These are phyloP conservation scores for Drosera capensis DNA, from an alignment of 148 eudicot species.

Conservation along the genomic window DNA sequence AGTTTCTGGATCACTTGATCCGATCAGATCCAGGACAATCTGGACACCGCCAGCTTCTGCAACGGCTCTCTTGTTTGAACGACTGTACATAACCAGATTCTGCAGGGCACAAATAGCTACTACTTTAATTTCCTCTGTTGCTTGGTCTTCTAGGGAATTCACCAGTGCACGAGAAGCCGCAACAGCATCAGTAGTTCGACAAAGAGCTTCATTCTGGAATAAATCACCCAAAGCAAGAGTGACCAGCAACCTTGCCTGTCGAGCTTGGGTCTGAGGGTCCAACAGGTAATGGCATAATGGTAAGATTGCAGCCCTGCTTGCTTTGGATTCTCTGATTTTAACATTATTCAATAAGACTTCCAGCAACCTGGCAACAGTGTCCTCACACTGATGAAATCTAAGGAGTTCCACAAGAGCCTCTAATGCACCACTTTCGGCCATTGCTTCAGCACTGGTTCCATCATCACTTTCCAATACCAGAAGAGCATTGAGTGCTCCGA, in stretches of 20 bases:
- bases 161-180: constrained; percentile 92
- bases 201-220: constrained; percentile 90
- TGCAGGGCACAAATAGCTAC: constrained; percentile 94
- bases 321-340: constrained; percentile 85
- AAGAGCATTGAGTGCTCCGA: constrained; percentile 89
- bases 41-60: constrained; percentile 99
- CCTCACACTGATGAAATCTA: constrained; percentile 85
- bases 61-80: constrained; percentile 95
- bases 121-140: constrained; percentile 97
- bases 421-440: constrained; percentile 99
- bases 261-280: constrained; percentile 99
- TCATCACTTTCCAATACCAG: constrained; percentile 92
- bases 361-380: constrained; percentile 75
- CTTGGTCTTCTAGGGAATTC: constrained; percentile 90
- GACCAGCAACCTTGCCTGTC: constrained; percentile 80
- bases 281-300: constrained; percentile 90
- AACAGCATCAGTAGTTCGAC: constrained; percentile 83
- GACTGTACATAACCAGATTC: constrained; percentile 85
- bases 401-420: constrained; percentile 93
- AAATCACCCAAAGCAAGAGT: constrained; percentile 93
- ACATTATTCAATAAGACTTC: constrained; percentile 85
- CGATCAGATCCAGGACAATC: constrained; percentile 79
- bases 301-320: constrained; percentile 61
- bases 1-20: constrained; percentile 90
- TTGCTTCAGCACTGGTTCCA: constrained; percentile 77